phyloP scores from a whole-genome alignment of 805 yeast species.

The Nakazawaea anatomiae region DNA sequence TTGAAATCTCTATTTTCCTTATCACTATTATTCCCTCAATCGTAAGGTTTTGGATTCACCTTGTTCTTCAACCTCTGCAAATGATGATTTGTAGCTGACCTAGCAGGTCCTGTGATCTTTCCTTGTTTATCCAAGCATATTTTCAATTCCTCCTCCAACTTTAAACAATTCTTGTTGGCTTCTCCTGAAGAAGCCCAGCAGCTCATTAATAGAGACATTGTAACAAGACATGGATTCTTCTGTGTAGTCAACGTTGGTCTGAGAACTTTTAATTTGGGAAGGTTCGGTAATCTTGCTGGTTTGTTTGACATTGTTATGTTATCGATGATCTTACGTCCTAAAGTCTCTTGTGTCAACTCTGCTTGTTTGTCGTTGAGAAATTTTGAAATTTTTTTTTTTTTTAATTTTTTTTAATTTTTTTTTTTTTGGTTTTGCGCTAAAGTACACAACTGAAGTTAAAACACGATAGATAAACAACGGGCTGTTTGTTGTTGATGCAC shows the following conservation, averaged over 20 bases:
- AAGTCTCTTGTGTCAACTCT: neutral
- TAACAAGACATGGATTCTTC: conserved; percentile 68
- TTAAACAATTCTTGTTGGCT: conserved; percentile 61
- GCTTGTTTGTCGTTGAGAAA: neutral
- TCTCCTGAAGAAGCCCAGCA: conserved; percentile 98
- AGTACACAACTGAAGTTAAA: neutral
- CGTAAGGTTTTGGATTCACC: conserved; percentile 32
- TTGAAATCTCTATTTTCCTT: neutral
- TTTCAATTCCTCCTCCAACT: conserved; percentile 64
- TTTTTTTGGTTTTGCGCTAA: neutral
- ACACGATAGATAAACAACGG: too few species aligned
- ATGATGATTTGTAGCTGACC: conserved; percentile 48
- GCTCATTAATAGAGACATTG: conserved; percentile 79
- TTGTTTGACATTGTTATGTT: conserved; percentile 7
- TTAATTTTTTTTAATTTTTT: neutral
- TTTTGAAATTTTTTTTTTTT: neutral
- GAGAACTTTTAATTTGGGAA: conserved; percentile 67
- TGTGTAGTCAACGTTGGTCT: conserved; percentile 52
- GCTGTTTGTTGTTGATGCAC: too few species aligned
- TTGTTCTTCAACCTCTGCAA: conserved; percentile 51
- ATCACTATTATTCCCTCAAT: neutral
- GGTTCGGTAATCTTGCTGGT: conserved; percentile 57
- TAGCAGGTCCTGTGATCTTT: conserved; percentile 26
- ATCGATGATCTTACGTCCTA: neutral
- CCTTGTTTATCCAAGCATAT: conserved; percentile 58